Conservation (phyloP, 2,329 filamentous ascomycete species). For the Fusarium sp. region DNA sequence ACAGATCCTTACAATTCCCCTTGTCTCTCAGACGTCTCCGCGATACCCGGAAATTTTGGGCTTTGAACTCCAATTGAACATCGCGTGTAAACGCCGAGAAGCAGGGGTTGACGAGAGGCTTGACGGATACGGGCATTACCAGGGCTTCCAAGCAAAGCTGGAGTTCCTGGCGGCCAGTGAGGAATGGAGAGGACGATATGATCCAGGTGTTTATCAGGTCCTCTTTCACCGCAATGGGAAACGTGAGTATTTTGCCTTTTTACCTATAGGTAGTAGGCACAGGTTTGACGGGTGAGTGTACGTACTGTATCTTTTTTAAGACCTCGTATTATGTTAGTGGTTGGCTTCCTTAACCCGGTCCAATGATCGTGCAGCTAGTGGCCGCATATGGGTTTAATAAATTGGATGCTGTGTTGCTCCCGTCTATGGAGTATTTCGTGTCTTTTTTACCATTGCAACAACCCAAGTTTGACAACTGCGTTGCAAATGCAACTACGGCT, state of each 20-base stretch:
- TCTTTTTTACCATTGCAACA: not conserved
- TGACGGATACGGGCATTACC: conserved; percentile 23
- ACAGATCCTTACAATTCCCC: not conserved
- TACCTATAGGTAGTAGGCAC: not conserved
- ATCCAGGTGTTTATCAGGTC: not conserved
- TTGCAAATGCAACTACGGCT: not conserved
- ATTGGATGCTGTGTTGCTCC: not conserved
- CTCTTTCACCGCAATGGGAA: conserved; percentile 5
- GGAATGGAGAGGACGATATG: conserved; percentile 16
- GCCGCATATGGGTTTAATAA: conserved; percentile 26
- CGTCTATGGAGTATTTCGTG: not conserved
- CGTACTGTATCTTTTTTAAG: not conserved
- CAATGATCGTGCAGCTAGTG: conserved; percentile 23
- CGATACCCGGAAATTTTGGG: conserved; percentile 4
- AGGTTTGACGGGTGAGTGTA: not conserved
- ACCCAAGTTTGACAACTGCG: too few species aligned
- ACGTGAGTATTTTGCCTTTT: not conserved
- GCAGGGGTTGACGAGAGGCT: conserved; percentile 17
- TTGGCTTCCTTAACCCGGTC: conserved; percentile 12
- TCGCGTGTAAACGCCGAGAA: conserved; percentile 32
- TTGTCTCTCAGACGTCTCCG: conserved; percentile 12
- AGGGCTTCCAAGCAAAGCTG: not conserved
- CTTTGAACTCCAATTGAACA: conserved; percentile 23
- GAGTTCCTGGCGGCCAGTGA: conserved; percentile 15
- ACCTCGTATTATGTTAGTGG: conserved; percentile 15